A percentile compares a stretch with the other conserved stretches of the same genome.
Conservation (phyloP, 2,329 filamentous ascomycete species). For the Pestalotiopsis fici region DNA sequence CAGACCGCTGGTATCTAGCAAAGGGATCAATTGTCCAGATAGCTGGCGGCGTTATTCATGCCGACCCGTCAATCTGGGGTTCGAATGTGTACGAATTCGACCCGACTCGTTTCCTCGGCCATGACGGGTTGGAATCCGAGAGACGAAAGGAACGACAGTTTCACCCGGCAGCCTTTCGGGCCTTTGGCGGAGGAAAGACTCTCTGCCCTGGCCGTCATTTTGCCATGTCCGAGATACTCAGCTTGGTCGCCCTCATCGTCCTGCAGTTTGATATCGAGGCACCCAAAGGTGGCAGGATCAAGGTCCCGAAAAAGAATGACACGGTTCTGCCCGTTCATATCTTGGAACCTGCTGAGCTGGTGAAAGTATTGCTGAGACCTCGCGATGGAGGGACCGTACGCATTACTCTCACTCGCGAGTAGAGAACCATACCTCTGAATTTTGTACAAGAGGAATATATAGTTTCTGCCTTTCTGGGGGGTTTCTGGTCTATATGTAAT, state of each 20-base stretch:
- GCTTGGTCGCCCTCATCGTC: constrained; percentile 31
- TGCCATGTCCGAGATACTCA: constrained; percentile 38
- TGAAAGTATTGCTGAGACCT: constrained; percentile 9
- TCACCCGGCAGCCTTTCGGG: constrained; percentile 33
- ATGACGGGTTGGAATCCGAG: neutral
- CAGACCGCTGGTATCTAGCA: constrained; percentile 41
- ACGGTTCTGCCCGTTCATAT: constrained; percentile 31
- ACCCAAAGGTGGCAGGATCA: constrained; percentile 17
- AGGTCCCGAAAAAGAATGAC: constrained; percentile 29
- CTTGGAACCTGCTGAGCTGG: constrained; percentile 24
- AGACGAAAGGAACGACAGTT: constrained; percentile 13
- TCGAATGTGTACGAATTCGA: constrained; percentile 40
- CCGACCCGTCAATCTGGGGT: constrained; percentile 43
- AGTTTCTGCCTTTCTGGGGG: too few species aligned
- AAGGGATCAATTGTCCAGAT: constrained; percentile 45
- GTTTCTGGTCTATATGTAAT: too few species aligned
- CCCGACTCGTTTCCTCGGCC: constrained; percentile 37
- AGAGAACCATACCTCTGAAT: neutral
- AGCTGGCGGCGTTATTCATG: constrained; percentile 42
- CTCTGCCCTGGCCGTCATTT: constrained; percentile 40
- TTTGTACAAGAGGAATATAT: too few species aligned
- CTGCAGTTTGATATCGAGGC: constrained; percentile 30
- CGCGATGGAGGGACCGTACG: neutral
- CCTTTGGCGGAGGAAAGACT: constrained; percentile 40
- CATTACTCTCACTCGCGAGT: neutral